Evolutionary conservation across 106 monocot species (phyloP).

Genomic region (Narthecium ossifragum): DNA sequence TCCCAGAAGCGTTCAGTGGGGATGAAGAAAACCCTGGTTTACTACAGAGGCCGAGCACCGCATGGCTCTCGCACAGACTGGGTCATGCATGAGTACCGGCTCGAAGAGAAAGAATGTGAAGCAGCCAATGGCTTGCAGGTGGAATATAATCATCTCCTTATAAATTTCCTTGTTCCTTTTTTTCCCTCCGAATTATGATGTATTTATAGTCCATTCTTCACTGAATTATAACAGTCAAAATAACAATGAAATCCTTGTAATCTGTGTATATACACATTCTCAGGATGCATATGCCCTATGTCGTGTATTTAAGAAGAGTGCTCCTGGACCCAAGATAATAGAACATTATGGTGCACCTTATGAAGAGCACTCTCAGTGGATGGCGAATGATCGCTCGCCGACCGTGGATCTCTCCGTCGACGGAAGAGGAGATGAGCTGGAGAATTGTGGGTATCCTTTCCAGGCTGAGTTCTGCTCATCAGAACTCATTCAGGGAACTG

Average conservation of each 20-base stretch:
- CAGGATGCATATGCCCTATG: constrained; percentile 86
- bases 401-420: constrained; percentile 32
- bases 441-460: constrained; percentile 18
- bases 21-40: constrained; percentile 80
- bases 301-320: constrained; percentile 77
- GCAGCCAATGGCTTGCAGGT: constrained; percentile 53
- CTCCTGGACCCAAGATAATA: constrained; percentile 73
- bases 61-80: constrained; percentile 54
- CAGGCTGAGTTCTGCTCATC: constrained; percentile 5
- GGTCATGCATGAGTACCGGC: constrained; percentile 79
- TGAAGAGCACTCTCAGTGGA: constrained; percentile 28
- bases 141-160: not conserved
- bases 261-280: not conserved
- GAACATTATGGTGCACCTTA: constrained; percentile 58
- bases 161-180: too few relatives aligned
- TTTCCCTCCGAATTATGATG: too few relatives aligned
- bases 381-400: constrained; percentile 27
- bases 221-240: too few relatives aligned
- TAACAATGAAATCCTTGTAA: not conserved
- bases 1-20: constrained; percentile 41
- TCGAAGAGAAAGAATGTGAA: constrained; percentile 65
- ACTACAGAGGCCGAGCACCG: constrained; percentile 61
- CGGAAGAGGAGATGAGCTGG: constrained; percentile 41
- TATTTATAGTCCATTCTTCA: too few relatives aligned
- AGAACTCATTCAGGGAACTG: constrained; percentile 9